phyloP scores from a whole-genome alignment of 371 early-diverging fungal species.

The Mucor sp. region DNA sequence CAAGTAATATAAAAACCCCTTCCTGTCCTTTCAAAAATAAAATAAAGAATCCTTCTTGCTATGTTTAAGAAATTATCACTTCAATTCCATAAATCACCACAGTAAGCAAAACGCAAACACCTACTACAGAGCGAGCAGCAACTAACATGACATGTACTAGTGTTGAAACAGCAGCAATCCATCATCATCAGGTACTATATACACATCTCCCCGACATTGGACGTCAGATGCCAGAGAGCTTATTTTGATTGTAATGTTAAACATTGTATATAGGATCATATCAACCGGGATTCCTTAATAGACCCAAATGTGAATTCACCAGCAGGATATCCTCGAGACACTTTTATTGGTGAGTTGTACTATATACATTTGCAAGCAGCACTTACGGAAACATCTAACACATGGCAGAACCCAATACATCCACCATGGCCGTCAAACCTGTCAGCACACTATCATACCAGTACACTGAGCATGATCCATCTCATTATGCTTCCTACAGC shows the following conservation, averaged over 20 bases:
- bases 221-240: not conserved
- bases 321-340: slow-evolving; percentile 11
- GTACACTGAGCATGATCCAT: not conserved
- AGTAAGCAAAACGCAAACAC: slow-evolving; percentile 2
- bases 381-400: not conserved
- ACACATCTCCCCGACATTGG: not conserved
- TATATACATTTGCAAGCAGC: too few species aligned
- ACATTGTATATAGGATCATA: not conserved
- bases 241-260: not conserved
- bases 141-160: not conserved
- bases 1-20: not conserved
- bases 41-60: not conserved
- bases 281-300: slow-evolving; percentile 9
- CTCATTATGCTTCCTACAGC: not conserved
- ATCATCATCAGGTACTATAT: not conserved
- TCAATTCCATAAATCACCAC: slow-evolving; percentile 17
- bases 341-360: slow-evolving; percentile 18
- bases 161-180: not conserved
- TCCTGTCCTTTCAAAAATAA: slow-evolving; percentile 2
- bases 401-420: not conserved
- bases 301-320: slow-evolving; percentile 3
- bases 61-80: slow-evolving; percentile 28
- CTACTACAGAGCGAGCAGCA: not conserved
- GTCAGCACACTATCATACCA: slow-evolving; percentile 2
- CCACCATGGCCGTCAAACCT: slow-evolving; percentile 6